A percentile compares a stretch with the other conserved stretches of the same genome.
These are phyloP conservation scores for Bruguiera gymnorhiza DNA, from an alignment of 345 rosid genomes.

Conservation along the genomic window DNA sequence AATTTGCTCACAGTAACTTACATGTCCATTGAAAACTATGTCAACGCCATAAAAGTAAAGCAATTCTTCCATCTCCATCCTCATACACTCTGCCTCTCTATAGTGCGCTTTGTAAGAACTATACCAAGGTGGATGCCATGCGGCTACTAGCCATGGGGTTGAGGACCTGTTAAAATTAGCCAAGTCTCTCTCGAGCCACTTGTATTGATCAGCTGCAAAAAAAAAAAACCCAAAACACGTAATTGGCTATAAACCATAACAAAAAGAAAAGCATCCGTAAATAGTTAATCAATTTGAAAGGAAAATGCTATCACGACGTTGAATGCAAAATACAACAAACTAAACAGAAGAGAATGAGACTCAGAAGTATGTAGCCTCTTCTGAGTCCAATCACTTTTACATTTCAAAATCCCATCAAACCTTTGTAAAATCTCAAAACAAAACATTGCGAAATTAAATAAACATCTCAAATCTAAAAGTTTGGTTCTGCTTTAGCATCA, in stretches of 20 bases:
- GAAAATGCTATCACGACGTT: not conserved
- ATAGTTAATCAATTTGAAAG: not conserved
- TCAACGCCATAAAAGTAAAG: constrained; percentile 62
- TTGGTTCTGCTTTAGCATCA: not conserved
- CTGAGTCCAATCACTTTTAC: not conserved
- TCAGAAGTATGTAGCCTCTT: too few species aligned
- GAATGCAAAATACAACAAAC: not conserved
- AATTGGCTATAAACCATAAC: not conserved
- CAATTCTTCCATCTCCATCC: constrained; percentile 71
- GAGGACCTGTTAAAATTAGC: constrained; percentile 49
- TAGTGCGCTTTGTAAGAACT: constrained; percentile 71
- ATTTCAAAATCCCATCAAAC: not conserved
- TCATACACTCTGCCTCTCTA: constrained; percentile 91
- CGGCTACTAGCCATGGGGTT: constrained; percentile 87
- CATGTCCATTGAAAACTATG: constrained; percentile 84
- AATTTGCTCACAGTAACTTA: constrained; percentile 26
- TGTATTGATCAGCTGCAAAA: constrained; percentile 68
- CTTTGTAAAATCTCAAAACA: not conserved
- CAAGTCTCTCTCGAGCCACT: constrained; percentile 75
- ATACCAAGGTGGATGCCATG: constrained; percentile 92
- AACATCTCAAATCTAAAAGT: not conserved
- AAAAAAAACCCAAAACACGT: not conserved
- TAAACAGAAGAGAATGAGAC: too few species aligned
- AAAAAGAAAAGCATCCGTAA: not conserved
- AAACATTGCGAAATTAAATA: not conserved